Conservation (phyloP, 2,329 filamentous ascomycete genomes). For the Cyphellophora attinorum region DNA sequence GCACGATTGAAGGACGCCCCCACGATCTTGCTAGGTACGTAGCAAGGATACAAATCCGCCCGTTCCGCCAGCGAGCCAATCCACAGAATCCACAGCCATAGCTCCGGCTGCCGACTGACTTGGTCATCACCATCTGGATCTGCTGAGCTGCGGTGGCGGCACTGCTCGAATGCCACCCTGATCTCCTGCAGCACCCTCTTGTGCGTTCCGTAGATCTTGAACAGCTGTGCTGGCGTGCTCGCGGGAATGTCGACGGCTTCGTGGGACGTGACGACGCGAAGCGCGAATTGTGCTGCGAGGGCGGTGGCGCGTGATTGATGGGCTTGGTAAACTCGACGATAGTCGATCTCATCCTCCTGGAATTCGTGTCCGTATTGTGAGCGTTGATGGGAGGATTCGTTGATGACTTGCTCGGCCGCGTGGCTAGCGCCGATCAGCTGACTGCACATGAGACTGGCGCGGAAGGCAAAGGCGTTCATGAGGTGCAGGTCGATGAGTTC, state of each 20-base stretch:
- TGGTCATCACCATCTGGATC: neutral
- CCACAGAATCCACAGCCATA: neutral
- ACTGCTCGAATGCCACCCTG: neutral
- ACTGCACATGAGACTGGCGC: neutral
- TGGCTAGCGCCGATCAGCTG: too few relatives aligned
- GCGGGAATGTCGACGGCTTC: neutral
- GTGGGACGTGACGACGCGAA: neutral
- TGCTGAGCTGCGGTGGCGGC: too few relatives aligned
- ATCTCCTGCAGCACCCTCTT: neutral
- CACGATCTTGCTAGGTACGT: too few relatives aligned
- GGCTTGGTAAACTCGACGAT: too few relatives aligned
- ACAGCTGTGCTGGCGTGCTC: neutral
- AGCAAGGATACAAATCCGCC: too few relatives aligned
- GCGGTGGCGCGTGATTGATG: neutral
- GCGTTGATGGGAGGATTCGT: too few relatives aligned
- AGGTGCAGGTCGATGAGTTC: neutral
- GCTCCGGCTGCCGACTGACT: too few relatives aligned
- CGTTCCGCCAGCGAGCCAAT: neutral
- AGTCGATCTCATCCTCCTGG: neutral
- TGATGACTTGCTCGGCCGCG: too few relatives aligned
- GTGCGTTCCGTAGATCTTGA: neutral
- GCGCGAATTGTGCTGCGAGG: neutral
- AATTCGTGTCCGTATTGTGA: too few relatives aligned
- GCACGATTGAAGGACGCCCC: too few relatives aligned
- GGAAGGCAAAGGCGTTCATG: slow-evolving; percentile 1